Evolutionary conservation across 2,329 filamentous ascomycete species (phyloP).

Genomic region (Ampelomyces quisqualis): DNA sequence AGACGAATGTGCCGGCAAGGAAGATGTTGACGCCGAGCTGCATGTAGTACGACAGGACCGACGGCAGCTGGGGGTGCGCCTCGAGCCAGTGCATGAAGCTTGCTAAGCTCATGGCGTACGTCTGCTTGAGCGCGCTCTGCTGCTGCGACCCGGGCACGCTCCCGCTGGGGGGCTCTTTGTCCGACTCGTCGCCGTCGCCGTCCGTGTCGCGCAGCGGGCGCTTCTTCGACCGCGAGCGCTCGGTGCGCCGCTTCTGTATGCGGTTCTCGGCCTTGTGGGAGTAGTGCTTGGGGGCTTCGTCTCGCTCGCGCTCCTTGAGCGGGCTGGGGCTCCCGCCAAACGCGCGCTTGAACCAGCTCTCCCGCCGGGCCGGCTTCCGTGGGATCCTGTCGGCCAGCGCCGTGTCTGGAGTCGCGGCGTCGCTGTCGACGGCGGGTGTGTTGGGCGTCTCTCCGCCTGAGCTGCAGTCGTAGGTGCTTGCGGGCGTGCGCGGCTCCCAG

Average conservation of each 20-base stretch:
- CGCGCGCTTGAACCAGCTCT: constrained; percentile 34
- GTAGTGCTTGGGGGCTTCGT: constrained; percentile 35
- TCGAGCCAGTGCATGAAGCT: constrained; percentile 63
- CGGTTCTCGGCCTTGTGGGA: constrained; percentile 44
- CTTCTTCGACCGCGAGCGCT: constrained; percentile 30
- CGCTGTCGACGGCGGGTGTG: constrained; percentile 48
- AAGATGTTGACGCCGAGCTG: constrained; percentile 67
- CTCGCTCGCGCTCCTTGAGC: constrained; percentile 39
- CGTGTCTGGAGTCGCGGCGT: constrained; percentile 47
- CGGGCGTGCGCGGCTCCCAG: constrained; percentile 39
- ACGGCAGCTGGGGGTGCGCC: constrained; percentile 64
- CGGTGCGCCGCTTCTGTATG: constrained; percentile 36
- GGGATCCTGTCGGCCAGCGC: constrained; percentile 34
- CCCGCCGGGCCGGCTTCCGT: constrained; percentile 36
- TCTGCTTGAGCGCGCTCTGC: constrained; percentile 16
- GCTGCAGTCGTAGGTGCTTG: constrained; percentile 46
- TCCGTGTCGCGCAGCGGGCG: constrained; percentile 20
- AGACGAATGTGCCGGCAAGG: constrained; percentile 59
- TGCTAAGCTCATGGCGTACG: constrained; percentile 39
- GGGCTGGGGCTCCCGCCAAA: constrained; percentile 41
- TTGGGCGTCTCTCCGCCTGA: constrained; percentile 54
- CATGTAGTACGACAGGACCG: constrained; percentile 66
- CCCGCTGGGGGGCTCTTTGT: too few species aligned
- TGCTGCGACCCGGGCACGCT: constrained; percentile 3
- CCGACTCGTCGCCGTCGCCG: constrained; percentile 12